A percentile compares a stretch with the other conserved stretches of the same genome.
phyloP scores from a whole-genome alignment of 805 yeast genomes.

The Starmera amethionina region DNA sequence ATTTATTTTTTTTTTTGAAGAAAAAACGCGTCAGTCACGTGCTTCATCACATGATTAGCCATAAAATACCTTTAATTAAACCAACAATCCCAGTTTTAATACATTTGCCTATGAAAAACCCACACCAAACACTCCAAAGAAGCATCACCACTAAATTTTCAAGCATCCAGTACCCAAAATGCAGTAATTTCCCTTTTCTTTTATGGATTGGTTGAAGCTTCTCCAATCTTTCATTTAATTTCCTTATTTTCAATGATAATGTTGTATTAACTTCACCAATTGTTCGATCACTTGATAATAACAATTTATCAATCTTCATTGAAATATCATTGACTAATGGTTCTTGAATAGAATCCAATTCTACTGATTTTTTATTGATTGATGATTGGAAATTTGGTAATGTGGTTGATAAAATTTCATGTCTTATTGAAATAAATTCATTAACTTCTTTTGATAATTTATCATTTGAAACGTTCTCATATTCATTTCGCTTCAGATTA shows the following conservation, averaged over 20 bases:
- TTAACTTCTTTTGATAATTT: conserved; percentile 4
- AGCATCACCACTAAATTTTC: conserved; percentile 44
- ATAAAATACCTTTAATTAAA: no score
- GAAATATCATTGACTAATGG: conserved; percentile 23
- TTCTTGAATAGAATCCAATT: conserved; percentile 10
- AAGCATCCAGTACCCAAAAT: conserved; percentile 31
- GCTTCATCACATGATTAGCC: no score
- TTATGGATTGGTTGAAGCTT: conserved; percentile 24
- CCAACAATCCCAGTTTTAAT: conserved; percentile 8
- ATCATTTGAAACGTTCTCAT: neutral
- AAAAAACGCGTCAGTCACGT: no score
- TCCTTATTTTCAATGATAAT: conserved; percentile 49
- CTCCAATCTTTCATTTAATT: conserved; percentile 39
- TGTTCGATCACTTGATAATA: conserved; percentile 56
- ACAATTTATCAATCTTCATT: conserved; percentile 46
- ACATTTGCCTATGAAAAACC: conserved; percentile 37
- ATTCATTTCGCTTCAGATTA: neutral
- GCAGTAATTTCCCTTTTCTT: conserved; percentile 25
- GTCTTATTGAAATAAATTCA: conserved; percentile 2
- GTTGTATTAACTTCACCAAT: conserved; percentile 70
- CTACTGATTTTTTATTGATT: conserved; percentile 12
- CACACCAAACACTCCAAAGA: conserved; percentile 47
- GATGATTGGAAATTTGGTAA: conserved; percentile 5
- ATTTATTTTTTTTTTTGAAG: no score
- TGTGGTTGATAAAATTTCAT: conserved; percentile 1